Evolutionary conservation across 441 rosid genomes (phyloP), one percentile per base, ranked within the genome.

Genomic region (Mallotus repandus): DNA sequence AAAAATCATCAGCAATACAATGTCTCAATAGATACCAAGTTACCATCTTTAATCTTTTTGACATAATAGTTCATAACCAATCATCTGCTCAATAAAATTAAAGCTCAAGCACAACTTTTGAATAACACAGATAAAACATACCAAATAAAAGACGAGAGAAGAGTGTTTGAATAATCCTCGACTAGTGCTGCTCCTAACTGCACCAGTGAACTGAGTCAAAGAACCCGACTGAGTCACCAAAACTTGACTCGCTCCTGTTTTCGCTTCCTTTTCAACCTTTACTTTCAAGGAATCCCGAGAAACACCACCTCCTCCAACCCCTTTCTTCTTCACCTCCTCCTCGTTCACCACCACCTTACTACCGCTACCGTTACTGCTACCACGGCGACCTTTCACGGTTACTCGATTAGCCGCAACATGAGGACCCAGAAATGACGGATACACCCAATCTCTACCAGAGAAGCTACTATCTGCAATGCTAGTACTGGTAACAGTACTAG

Each of bases 361-460:
- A 25, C 1, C 29, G 29, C 1, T 25, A 25, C 29, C 29, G 29
- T 1, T 25, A 25, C 29, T 25, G 29, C 56, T 64, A 4, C 69
- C 73, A n/a, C 72, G 77, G 22, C 73, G 75, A 25, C 68, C 74
- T 43, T 75, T 87, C 68, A 80, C 77, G 29, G 81, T 70, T 64
- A 78, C 76, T 54, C 87, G 83, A 73, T 76, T 80, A 22, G 87
- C 78, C 9, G 82, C 83, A 67, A 79, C 84, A 63, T 88, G 87
- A 0, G 88, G 80, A 43, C 95, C 89, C 29, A 88, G 85, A 66
- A 85, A 90, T 15, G 89, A 82, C n/a, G 91, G 92, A 72, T 78
- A 88, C 73, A 90, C 80, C 92, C 91, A 88, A 69, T 88, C 95
- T 64, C 92, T 80, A 41, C 72, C 87, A 35, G 84, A 79, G 53